A percentile compares a stretch with the other conserved stretches of the same genome.
These are phyloP conservation scores for Daedalea quercina DNA, from an alignment of 768 basidiomycete species.

Conservation along the genomic window DNA sequence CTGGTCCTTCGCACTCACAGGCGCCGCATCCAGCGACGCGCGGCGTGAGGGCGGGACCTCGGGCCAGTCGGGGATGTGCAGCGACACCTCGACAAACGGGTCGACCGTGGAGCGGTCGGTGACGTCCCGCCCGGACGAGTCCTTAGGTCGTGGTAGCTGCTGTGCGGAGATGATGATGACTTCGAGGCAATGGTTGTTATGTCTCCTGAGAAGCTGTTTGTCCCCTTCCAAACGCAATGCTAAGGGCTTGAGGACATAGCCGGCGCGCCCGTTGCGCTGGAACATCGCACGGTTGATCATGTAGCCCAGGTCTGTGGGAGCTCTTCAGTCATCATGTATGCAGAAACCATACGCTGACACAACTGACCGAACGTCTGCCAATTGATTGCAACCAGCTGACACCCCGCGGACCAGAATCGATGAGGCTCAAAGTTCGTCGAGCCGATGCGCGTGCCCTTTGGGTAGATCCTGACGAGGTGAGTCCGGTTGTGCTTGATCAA, in stretches of 20 bases:
- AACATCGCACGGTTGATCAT: constrained; percentile 97
- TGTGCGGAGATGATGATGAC: constrained; percentile 83
- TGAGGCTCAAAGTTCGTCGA: constrained; percentile 89
- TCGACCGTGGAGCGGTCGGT: constrained; percentile 50
- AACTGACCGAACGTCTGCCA: constrained; percentile 92
- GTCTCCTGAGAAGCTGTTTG: constrained; percentile 47
- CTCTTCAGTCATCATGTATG: background rate
- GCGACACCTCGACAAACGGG: constrained; percentile 76
- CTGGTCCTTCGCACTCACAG: constrained; percentile 4
- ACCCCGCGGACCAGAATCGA: constrained; percentile 83
- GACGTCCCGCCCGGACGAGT: constrained; percentile 55
- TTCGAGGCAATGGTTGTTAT: constrained; percentile 55
- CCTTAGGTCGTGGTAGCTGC: constrained; percentile 73
- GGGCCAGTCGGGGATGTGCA: constrained; percentile 72
- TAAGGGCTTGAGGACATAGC: constrained; percentile 86
- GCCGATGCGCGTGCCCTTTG: constrained; percentile 72
- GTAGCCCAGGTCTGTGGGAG: constrained; percentile 67
- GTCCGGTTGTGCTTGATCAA: constrained; percentile 82
- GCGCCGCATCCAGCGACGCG: constrained; percentile 1
- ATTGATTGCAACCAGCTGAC: constrained; percentile 89
- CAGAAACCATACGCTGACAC: background rate
- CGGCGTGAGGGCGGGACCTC: constrained; percentile 4
- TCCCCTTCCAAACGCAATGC: constrained; percentile 62
- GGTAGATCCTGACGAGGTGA: constrained; percentile 83
- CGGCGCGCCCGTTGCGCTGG: constrained; percentile 78